A percentile compares a stretch with the other conserved stretches of the same genome.
phyloP scores from a whole-genome alignment of 2,329 filamentous ascomycete species.

The Chaetomiaceae sp. region DNA sequence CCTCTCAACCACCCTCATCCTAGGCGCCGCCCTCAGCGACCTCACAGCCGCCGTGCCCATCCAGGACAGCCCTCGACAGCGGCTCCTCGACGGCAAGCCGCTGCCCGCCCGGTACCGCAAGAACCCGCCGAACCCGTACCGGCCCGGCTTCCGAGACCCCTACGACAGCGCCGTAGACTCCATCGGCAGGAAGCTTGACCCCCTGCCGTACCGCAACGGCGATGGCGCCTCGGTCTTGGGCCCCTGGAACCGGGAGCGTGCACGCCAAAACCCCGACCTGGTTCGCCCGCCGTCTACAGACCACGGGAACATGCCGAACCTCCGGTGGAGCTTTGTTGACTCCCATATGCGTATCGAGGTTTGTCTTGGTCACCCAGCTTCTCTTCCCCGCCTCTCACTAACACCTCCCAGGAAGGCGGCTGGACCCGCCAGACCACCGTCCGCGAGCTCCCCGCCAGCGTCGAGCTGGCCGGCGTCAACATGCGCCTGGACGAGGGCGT shows the following conservation, averaged over 20 bases:
- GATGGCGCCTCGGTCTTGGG: conserved; percentile 63
- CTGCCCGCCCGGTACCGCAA: conserved; percentile 42
- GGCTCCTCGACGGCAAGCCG: conserved; percentile 46
- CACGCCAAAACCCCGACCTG: conserved; percentile 66
- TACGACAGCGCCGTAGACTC: conserved; percentile 60
- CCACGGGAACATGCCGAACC: conserved; percentile 64
- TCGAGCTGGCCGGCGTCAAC: conserved; percentile 72
- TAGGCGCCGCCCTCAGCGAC: conserved; percentile 23
- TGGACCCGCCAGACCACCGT: conserved; percentile 73
- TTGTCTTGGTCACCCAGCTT: conserved; percentile 21
- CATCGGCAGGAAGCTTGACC: conserved; percentile 56
- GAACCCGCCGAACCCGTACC: conserved; percentile 46
- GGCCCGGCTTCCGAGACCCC: conserved; percentile 55
- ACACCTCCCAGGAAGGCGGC: conserved; percentile 58
- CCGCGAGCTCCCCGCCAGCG: conserved; percentile 58
- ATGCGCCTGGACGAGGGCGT: conserved; percentile 71
- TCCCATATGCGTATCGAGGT: conserved; percentile 62
- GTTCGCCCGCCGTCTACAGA: conserved; percentile 70
- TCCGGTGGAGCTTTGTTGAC: conserved; percentile 68
- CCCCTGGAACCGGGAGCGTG: conserved; percentile 63
- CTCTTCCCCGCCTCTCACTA: not conserved
- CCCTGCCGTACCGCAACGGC: conserved; percentile 61
- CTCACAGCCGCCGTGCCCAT: conserved; percentile 28
- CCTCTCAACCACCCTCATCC: conserved; percentile 9
- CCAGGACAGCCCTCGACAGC: conserved; percentile 52